A percentile compares a stretch with the other conserved stretches of the same genome.
phyloP scores from a whole-genome alignment of 2,329 filamentous ascomycete genomes.

The Fusarium chaquense region DNA sequence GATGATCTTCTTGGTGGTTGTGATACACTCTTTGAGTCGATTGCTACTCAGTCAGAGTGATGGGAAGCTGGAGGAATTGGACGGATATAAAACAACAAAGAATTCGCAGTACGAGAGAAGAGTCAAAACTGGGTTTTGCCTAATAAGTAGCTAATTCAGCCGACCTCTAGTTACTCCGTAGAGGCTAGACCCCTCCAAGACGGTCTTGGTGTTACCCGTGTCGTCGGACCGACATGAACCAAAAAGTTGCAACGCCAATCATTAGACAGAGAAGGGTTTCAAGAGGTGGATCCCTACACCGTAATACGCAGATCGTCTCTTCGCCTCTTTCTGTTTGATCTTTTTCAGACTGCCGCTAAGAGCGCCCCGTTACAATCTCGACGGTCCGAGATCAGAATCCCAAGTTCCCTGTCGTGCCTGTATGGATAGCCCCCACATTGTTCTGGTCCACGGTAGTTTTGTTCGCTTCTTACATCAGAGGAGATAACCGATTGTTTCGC shows the following conservation, averaged over 20 bases:
- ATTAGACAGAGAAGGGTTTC: conserved; percentile 1
- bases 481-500: conserved; percentile 7
- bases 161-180: background rate
- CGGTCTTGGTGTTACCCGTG: conserved; percentile 9
- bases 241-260: conserved; percentile 17
- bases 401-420: background rate
- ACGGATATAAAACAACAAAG: conserved; percentile 5
- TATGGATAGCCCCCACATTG: background rate
- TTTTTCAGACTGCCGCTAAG: conserved; percentile 13
- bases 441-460: background rate
- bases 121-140: conserved; percentile 27
- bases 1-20: background rate
- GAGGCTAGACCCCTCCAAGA: conserved; percentile 10
- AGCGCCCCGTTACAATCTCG: background rate
- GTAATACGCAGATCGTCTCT: conserved; percentile 5
- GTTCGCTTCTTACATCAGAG: background rate
- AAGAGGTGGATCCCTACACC: conserved; percentile 15
- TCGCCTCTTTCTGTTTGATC: background rate
- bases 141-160: conserved; percentile 40
- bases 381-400: conserved; percentile 12
- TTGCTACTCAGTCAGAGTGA: rapidly evolving
- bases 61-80: background rate
- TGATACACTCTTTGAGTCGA: background rate
- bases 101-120: background rate
- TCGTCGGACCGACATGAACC: conserved; percentile 35